Conservation (phyloP, 169 alveolate species). For the Neospora caninum region DNA sequence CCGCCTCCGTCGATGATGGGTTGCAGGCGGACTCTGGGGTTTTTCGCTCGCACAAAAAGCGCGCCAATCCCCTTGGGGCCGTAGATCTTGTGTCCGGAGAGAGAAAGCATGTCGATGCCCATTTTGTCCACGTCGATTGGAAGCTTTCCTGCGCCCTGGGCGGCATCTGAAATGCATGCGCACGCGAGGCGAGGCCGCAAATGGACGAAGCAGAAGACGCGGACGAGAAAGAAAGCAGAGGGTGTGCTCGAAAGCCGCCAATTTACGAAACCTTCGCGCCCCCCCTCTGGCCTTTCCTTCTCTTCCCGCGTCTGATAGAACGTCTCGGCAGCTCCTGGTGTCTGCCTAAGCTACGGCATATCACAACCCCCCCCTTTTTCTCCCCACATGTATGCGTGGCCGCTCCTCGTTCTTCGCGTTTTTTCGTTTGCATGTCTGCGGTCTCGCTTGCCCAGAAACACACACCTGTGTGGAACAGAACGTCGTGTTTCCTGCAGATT, state of each 20-base stretch:
- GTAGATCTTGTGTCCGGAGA: constrained; percentile 97
- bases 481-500: constrained; percentile 92
- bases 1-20: constrained; percentile 99
- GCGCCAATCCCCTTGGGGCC: constrained; percentile 99
- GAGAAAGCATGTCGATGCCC: constrained; percentile 92
- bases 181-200: not conserved
- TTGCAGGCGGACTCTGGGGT: constrained; percentile 94
- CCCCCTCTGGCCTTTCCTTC: too few relatives aligned
- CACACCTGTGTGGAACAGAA: constrained; percentile 88
- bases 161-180: constrained; percentile 66
- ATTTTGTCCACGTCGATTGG: constrained; percentile 93
- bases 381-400: too few relatives aligned
- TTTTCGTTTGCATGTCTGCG: too few relatives aligned
- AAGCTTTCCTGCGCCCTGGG: constrained; percentile 84
- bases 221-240: not conserved
- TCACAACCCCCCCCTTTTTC: too few relatives aligned
- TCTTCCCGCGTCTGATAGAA: too few relatives aligned
- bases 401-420: too few relatives aligned
- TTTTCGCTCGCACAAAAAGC: constrained; percentile 91
- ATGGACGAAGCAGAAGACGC: not conserved
- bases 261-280: too few relatives aligned
- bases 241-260: too few relatives aligned
- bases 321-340: too few relatives aligned
- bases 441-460: constrained; percentile 43
- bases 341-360: too few relatives aligned